A percentile compares a stretch with the other conserved stretches of the same genome.
Evolutionary conservation across 148 eudicot genomes (phyloP).

Genomic region (Vaccinium vitisidaea): DNA sequence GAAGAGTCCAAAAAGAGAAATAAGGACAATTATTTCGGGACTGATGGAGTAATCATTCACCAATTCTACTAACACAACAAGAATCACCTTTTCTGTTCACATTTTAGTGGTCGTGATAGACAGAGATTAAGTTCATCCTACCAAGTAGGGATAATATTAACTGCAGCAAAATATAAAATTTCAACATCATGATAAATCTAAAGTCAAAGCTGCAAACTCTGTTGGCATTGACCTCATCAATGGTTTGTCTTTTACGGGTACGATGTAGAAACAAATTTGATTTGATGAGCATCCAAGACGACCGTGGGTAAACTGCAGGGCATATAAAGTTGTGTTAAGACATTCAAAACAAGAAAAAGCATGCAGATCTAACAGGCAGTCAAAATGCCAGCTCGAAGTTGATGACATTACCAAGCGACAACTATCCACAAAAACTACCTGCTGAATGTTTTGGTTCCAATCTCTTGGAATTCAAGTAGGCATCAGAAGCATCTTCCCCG

Average conservation of each 20-base stretch:
- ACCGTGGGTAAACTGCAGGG: slow-evolving; percentile 49
- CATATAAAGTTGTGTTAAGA: slow-evolving; percentile 13
- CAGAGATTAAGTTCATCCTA: background rate
- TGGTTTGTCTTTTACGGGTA: slow-evolving; percentile 68
- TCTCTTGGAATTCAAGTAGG: slow-evolving; percentile 35
- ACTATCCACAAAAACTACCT: slow-evolving; percentile 40
- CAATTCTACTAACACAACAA: background rate
- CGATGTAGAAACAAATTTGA: slow-evolving; percentile 88
- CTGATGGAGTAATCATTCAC: background rate
- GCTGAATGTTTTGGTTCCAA: slow-evolving; percentile 35
- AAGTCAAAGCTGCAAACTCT: background rate
- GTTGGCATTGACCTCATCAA: slow-evolving; percentile 71
- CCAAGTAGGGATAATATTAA: background rate
- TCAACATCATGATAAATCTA: background rate
- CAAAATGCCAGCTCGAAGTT: slow-evolving; percentile 7
- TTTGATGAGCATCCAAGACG: slow-evolving; percentile 77
- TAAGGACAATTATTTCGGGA: too few species aligned
- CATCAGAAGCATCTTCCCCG: slow-evolving; percentile 64
- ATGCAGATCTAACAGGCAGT: slow-evolving; percentile 5
- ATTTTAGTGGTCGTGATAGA: background rate
- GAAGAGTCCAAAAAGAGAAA: too few species aligned
- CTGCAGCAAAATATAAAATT: slow-evolving; percentile 9
- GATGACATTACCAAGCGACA: slow-evolving; percentile 6
- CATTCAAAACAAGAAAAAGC: slow-evolving; percentile 4
- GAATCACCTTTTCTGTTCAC: background rate